Base-by-base conservation (phyloP, 2,329 filamentous ascomycete species). In the Aureobasidium melanogenum region DNA sequence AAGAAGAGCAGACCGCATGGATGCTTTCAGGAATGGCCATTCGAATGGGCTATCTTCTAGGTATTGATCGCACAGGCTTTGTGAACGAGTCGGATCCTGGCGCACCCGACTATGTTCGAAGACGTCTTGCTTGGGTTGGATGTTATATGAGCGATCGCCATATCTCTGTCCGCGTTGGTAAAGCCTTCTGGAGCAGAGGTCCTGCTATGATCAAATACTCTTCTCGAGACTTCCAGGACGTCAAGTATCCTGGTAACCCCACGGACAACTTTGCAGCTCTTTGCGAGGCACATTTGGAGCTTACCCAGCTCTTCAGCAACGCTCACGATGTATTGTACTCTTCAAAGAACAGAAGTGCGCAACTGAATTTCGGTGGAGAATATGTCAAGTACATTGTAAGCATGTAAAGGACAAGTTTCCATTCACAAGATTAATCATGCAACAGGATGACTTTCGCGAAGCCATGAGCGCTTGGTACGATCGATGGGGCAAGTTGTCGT, bases 301-400 rank as follows among this genome's bases (percentile, higher is more conserved):
- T 72, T 19, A 72, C 70, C 1, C 70, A 71, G 62, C 66, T 72
- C 1, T 72, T 72, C 65, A 68, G 66, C 58, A 71, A 72, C 39
- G 70, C 70, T 10, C 70, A 72, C 52, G 70, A 72, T 57, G 69
- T 72, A 4, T 63, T 72, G 3, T 72, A 72, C 48, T 68, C 70
- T 8, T 70, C 69, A 0, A 72, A 72, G 47, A 67, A 65, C 58
- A 64, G 70, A 15, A 68, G 68, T 17, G 69, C 69, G 46, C 68
- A 71, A 63, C 67, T 71, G 28, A 71, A 70, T 59, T 67, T 66
- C 36, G 70, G 69, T 32, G 70, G 70, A 8, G 70, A 72, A 51
- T 72, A 72, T 52, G 70, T 71, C 48, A 72, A 72, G 60, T 72
- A 72, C 32, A 71, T 72, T 48, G 61, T 63, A 39, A 54, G 56